Evolutionary conservation across 2,329 filamentous ascomycete genomes (phyloP).

Genomic region (Fragosphaeria purpurea): DNA sequence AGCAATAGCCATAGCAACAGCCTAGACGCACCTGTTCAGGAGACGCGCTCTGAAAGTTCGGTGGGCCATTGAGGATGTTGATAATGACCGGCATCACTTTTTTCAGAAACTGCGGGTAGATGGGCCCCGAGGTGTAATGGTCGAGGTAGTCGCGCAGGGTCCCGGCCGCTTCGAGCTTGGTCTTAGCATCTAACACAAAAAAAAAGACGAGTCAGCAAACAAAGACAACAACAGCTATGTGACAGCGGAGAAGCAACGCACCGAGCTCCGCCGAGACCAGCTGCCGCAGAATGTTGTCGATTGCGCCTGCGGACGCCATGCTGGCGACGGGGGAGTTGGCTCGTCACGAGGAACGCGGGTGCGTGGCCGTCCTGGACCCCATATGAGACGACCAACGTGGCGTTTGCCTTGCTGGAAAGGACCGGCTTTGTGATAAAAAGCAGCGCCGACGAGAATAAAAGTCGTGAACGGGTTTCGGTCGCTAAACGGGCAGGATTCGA

Average conservation of each 20-base stretch:
- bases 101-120: conserved; percentile 70
- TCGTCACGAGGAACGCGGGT: neutral
- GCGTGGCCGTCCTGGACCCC: conserved; percentile 3
- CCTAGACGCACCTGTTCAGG: conserved; percentile 62
- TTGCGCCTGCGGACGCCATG: conserved; percentile 53
- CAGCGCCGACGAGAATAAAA: no score
- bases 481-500: no score
- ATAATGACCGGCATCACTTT: conserved; percentile 86
- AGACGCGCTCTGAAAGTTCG: conserved; percentile 84
- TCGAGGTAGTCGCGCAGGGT: conserved; percentile 89
- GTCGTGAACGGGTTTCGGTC: no score
- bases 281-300: conserved; percentile 50
- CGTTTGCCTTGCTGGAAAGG: no score
- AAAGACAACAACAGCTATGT: neutral
- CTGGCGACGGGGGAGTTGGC: conserved; percentile 25
- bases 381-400: neutral
- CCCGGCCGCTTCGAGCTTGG: conserved; percentile 71
- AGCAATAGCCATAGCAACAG: neutral
- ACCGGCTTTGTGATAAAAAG: no score
- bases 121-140: conserved; percentile 65
- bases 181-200: conserved; percentile 56
- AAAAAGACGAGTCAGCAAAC: neutral
- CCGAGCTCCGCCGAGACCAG: conserved; percentile 46
- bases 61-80: conserved; percentile 71
- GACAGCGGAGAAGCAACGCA: conserved; percentile 22